phyloP scores from a whole-genome alignment of 1,139 yeast species.

The Zygosaccharomyces sapae region DNA sequence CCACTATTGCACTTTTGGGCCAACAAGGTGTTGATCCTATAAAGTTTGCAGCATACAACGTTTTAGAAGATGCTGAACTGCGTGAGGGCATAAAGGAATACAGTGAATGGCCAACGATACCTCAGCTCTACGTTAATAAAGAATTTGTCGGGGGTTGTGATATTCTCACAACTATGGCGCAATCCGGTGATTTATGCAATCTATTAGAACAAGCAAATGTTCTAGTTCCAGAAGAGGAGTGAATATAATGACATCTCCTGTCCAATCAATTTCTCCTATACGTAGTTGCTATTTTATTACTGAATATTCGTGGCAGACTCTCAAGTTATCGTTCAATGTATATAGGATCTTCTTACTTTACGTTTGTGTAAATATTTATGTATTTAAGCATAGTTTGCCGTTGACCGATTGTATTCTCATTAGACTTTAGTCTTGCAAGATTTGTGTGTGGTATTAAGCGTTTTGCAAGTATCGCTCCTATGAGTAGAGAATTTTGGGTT shows the following conservation, averaged over 20 bases:
- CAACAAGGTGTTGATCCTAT: constrained; percentile 96
- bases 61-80: constrained; percentile 87
- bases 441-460: constrained; percentile 11
- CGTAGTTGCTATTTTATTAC: neutral
- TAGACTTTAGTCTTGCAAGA: constrained; percentile 37
- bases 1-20: constrained; percentile 88
- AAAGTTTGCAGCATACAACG: constrained; percentile 96
- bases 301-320: neutral
- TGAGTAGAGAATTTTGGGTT: constrained; percentile 2
- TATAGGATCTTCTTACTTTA: constrained; percentile 6
- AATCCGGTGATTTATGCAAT: constrained; percentile 84
- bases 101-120: constrained; percentile 68
- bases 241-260: neutral
- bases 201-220: constrained; percentile 75
- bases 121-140: constrained; percentile 58
- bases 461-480: constrained; percentile 34
- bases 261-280: neutral
- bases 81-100: constrained; percentile 92
- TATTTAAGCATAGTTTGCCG: neutral
- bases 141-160: constrained; percentile 99
- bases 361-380: too few relatives aligned
- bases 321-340: constrained; percentile 29
- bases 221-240: constrained; percentile 67
- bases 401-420: constrained; percentile 14
- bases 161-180: constrained; percentile 87